A percentile compares a stretch with the other conserved stretches of the same genome.
phyloP scores from a whole-genome alignment of 495 filamentous ascomycete species.

The Terfezia claveryi region DNA sequence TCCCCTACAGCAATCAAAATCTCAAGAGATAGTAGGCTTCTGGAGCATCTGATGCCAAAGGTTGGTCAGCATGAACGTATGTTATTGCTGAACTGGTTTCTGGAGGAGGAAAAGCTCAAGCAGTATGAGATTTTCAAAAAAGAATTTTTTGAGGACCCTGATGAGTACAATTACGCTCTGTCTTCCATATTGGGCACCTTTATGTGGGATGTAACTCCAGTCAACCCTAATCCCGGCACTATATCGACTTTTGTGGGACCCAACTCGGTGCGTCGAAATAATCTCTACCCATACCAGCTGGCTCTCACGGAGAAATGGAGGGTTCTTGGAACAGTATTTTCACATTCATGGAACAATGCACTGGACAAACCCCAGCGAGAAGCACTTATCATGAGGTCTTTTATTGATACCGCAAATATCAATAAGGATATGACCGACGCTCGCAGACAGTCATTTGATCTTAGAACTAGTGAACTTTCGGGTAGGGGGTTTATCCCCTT shows the following conservation, averaged over 20 bases:
- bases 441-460: constrained; percentile 1
- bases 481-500: constrained; percentile 1
- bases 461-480: not conserved
- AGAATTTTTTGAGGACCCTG: constrained; percentile 1
- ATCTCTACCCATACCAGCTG: not conserved
- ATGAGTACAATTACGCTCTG: constrained; percentile 1
- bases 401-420: not conserved
- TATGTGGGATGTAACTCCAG: not conserved
- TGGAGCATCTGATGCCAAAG: not conserved
- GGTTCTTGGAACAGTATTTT: not conserved
- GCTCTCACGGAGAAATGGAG: constrained; percentile 1
- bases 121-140: not conserved
- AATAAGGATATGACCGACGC: not conserved
- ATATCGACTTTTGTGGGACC: not conserved
- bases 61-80: not conserved
- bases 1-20: not conserved
- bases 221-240: not conserved
- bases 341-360: not conserved
- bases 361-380: constrained; percentile 1
- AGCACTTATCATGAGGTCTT: not conserved
- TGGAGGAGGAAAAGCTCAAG: not conserved
- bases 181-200: not conserved
- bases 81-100: not conserved
- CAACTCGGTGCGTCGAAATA: not conserved
- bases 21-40: not conserved